Evolutionary conservation across 768 basidiomycete genomes (phyloP).

Genomic region (Cystobasidium ongulense): DNA sequence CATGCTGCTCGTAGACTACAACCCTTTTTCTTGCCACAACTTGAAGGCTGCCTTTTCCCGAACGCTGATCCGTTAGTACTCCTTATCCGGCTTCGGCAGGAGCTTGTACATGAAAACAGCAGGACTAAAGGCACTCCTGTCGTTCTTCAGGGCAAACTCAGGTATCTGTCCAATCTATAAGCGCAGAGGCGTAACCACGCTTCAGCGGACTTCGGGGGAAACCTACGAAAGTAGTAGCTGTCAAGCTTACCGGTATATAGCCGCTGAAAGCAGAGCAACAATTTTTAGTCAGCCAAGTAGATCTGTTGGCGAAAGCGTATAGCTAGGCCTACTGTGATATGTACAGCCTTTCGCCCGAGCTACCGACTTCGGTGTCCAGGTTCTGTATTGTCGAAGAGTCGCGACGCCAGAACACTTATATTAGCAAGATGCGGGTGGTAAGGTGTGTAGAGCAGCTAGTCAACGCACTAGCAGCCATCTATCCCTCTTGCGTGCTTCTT

Average conservation of each 20-base stretch:
- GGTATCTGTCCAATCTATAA: neutral
- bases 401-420: no score
- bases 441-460: no score
- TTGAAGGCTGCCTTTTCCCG: no score
- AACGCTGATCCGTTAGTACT: neutral
- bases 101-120: conserved; percentile 13
- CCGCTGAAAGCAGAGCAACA: neutral
- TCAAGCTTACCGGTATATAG: neutral
- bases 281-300: neutral
- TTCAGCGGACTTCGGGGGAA: no score
- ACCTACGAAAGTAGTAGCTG: no score
- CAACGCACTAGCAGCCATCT: neutral
- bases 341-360: conserved; percentile 13
- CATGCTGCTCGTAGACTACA: no score
- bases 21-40: no score
- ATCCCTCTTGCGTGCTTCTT: neutral
- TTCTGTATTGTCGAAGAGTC: neutral
- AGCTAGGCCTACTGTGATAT: neutral
- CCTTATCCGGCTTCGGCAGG: neutral
- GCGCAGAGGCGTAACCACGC: neutral
- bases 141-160: neutral
- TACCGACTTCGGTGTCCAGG: conserved; percentile 1
- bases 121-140: neutral
- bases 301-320: no score
- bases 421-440: no score